Percentiles rank a stretch among this genome's conserved stretches.
phyloP scores from a whole-genome alignment of 805 yeast species.

The Candida vaughaniae region DNA sequence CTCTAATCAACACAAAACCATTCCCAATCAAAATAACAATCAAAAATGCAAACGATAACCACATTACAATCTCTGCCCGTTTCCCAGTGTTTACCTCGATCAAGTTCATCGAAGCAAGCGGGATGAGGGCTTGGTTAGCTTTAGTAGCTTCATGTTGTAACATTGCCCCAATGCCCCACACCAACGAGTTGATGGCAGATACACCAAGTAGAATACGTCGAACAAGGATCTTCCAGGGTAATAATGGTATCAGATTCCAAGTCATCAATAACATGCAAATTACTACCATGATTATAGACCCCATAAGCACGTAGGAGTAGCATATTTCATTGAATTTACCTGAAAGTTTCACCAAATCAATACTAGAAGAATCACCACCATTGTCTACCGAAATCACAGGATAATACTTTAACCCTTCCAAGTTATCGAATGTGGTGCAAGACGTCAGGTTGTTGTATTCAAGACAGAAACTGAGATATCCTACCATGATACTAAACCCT shows the following conservation, averaged over 20 bases:
- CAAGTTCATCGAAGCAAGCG: constrained; percentile 50
- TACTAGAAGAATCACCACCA: constrained; percentile 4
- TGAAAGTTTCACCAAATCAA: constrained; percentile 51
- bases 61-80: constrained; percentile 57
- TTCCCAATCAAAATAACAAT: constrained; percentile 39
- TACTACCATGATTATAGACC: constrained; percentile 44
- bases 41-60: constrained; percentile 57
- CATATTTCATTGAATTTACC: constrained; percentile 44
- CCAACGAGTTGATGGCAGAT: constrained; percentile 35
- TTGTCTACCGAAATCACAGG: constrained; percentile 13
- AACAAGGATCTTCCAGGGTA: constrained; percentile 40
- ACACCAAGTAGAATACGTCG: constrained; percentile 27
- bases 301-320: constrained; percentile 55
- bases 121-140: constrained; percentile 43
- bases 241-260: constrained; percentile 37
- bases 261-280: constrained; percentile 40
- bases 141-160: constrained; percentile 58
- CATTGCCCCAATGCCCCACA: constrained; percentile 69
- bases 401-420: constrained; percentile 18
- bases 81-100: constrained; percentile 45
- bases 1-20: constrained; percentile 20
- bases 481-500: constrained; percentile 47
- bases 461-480: constrained; percentile 59
- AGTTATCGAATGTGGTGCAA: constrained; percentile 35
- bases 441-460: constrained; percentile 27